Evolutionary conservation across 805 yeast genomes (phyloP).

Genomic region (Ogataea nakhonphanomensis): DNA sequence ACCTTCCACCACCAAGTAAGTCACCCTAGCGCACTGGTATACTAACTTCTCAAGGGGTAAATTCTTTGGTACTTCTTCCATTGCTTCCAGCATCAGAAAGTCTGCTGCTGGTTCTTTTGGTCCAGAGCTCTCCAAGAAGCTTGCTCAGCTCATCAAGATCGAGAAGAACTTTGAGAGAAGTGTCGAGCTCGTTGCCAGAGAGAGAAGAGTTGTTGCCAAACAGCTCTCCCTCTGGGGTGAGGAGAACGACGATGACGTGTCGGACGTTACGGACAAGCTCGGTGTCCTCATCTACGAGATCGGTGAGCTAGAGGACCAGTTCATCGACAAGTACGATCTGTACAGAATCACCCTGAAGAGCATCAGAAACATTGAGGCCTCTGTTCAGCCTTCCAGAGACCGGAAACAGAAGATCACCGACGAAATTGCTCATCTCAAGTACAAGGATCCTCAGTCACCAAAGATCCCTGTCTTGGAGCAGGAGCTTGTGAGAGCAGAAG

Average conservation of each 20-base stretch:
- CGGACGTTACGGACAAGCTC: conserved; percentile 94
- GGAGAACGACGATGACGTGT: conserved; percentile 94
- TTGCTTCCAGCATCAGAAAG: conserved; percentile 70
- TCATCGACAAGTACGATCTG: conserved; percentile 97
- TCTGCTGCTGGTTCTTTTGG: conserved; percentile 89
- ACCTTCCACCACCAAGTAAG: conserved; percentile 73
- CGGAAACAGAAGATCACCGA: conserved; percentile 97
- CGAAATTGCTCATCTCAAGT: conserved; percentile 95
- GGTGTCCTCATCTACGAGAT: conserved; percentile 94
- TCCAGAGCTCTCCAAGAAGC: conserved; percentile 90
- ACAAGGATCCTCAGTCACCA: conserved; percentile 97
- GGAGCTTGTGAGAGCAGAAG: conserved; percentile 98
- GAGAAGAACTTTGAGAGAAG: conserved; percentile 96
- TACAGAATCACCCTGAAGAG: conserved; percentile 94
- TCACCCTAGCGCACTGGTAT: neutral
- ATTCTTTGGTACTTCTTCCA: conserved; percentile 73
- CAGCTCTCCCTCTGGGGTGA: conserved; percentile 98
- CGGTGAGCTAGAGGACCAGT: conserved; percentile 97
- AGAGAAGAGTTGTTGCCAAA: conserved; percentile 94
- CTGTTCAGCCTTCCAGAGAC: conserved; percentile 98
- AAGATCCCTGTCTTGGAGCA: conserved; percentile 94
- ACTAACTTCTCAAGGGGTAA: conserved; percentile 33
- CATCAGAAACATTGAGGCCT: conserved; percentile 93
- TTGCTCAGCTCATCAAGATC: conserved; percentile 88
- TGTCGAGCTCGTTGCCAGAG: conserved; percentile 87